phyloP scores from a whole-genome alignment of 208 protist genomes.

The Leptomonas seymouri region DNA sequence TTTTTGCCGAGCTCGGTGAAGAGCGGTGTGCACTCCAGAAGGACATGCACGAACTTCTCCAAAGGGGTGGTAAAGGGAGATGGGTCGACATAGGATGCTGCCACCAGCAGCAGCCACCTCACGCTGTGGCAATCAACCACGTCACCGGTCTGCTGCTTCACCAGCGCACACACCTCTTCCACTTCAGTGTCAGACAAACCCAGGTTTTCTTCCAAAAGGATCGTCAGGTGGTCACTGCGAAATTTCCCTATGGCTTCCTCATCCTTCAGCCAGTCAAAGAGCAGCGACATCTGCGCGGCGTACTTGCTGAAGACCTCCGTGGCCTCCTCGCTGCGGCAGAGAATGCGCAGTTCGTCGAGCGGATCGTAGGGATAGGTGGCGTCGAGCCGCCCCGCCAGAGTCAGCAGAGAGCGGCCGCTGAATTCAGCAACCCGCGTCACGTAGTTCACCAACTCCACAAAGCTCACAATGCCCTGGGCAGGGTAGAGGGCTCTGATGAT shows the following conservation, averaged over 20 bases:
- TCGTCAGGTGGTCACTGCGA: conserved; percentile 35
- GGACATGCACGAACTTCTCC: conserved; percentile 59
- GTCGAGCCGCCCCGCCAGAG: conserved; percentile 69
- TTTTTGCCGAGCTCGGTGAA: conserved; percentile 18
- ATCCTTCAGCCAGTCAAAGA: conserved; percentile 56
- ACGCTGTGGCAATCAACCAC: conserved; percentile 54
- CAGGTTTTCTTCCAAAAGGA: conserved; percentile 50
- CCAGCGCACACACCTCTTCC: conserved; percentile 44
- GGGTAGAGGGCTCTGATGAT: conserved; percentile 82
- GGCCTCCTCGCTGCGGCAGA: conserved; percentile 44
- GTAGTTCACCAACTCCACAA: conserved; percentile 78
- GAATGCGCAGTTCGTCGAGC: conserved; percentile 51
- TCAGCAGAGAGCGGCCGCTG: conserved; percentile 56
- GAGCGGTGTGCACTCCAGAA: conserved; percentile 39
- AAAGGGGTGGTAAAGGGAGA: conserved; percentile 64
- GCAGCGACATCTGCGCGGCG: conserved; percentile 24
- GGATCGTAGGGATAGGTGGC: conserved; percentile 62
- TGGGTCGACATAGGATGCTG: conserved; percentile 55
- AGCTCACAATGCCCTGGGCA: conserved; percentile 54
- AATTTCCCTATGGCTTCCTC: conserved; percentile 40
- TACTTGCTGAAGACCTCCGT: conserved; percentile 45
- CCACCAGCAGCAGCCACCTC: conserved; percentile 55
- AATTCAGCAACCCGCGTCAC: conserved; percentile 77
- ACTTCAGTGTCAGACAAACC: conserved; percentile 43
- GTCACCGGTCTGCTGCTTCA: conserved; percentile 25